These are phyloP conservation scores for Dictyostelium capitatum DNA, from an alignment of 78 protist species.

Conservation along the genomic window DNA sequence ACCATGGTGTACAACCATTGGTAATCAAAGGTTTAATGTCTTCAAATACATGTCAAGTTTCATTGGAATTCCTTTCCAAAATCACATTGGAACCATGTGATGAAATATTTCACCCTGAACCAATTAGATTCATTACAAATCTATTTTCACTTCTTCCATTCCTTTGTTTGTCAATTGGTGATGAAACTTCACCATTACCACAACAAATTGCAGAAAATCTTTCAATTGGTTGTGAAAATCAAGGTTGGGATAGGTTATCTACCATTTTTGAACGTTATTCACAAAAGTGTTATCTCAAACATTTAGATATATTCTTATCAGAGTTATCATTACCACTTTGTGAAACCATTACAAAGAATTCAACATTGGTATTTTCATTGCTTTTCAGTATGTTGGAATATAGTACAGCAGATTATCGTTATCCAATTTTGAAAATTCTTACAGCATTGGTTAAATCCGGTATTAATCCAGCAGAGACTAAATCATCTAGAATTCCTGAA, in stretches of 20 bases:
- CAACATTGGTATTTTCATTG: slow-evolving; percentile 37
- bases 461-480: slow-evolving; percentile 70
- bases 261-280: slow-evolving; percentile 47
- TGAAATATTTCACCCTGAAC: slow-evolving; percentile 76
- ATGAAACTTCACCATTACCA: not conserved
- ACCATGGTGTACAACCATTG: slow-evolving; percentile 74
- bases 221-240: slow-evolving; percentile 35
- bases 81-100: slow-evolving; percentile 74
- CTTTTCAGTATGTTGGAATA: slow-evolving; percentile 62
- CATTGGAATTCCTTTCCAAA: slow-evolving; percentile 45
- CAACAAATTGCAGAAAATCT: slow-evolving; percentile 8
- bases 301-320: slow-evolving; percentile 22
- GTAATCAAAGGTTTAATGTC: slow-evolving; percentile 59
- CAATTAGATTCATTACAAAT: slow-evolving; percentile 64
- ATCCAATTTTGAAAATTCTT: slow-evolving; percentile 54
- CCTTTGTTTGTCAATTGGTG: slow-evolving; percentile 51
- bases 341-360: slow-evolving; percentile 31
- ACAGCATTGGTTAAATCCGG: slow-evolving; percentile 65
- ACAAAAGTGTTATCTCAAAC: slow-evolving; percentile 16
- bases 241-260: slow-evolving; percentile 16
- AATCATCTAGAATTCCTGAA: slow-evolving; percentile 43
- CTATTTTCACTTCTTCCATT: slow-evolving; percentile 41
- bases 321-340: slow-evolving; percentile 39
- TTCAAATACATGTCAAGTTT: not conserved
- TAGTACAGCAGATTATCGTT: slow-evolving; percentile 49